Conservation (phyloP, 2,329 filamentous ascomycete genomes). For the Penicillium sp. region DNA sequence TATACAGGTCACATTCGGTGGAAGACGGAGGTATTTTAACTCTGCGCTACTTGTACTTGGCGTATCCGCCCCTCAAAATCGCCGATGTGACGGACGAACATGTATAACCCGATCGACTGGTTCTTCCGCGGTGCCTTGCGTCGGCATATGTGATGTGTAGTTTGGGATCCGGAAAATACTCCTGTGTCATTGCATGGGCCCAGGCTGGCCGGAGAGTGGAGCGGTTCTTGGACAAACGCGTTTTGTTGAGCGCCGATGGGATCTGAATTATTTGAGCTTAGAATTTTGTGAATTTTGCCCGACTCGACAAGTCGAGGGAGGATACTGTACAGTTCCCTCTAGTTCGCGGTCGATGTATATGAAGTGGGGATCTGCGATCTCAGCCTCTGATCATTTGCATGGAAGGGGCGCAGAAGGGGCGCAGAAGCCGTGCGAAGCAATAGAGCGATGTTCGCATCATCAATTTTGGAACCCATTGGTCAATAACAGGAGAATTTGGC, state of each 20-base stretch:
- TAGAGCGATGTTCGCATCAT: background rate
- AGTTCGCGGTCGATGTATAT: background rate
- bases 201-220: conserved; percentile 2
- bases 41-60: conserved; percentile 34
- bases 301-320: background rate
- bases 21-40: conserved; percentile 30
- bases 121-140: conserved; percentile 2
- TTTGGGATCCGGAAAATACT: conserved; percentile 27
- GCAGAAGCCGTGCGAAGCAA: background rate
- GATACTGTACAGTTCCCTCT: background rate
- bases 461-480: background rate
- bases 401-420: background rate
- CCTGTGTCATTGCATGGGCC: conserved; percentile 20
- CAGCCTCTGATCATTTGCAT: background rate
- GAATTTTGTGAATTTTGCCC: background rate
- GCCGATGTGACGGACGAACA: conserved; percentile 33
- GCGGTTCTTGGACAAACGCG: conserved; percentile 1
- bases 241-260: background rate
- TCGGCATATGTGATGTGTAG: conserved; percentile 9
- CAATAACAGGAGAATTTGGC: background rate
- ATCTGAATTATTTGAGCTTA: background rate
- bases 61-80: conserved; percentile 34
- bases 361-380: background rate
- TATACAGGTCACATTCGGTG: background rate
- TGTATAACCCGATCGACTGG: conserved; percentile 23